Percentiles rank a stretch among this genome's conserved stretches.
phyloP scores from a whole-genome alignment of 2,329 filamentous ascomycete genomes.

The Rhynchosporium agropyri region DNA sequence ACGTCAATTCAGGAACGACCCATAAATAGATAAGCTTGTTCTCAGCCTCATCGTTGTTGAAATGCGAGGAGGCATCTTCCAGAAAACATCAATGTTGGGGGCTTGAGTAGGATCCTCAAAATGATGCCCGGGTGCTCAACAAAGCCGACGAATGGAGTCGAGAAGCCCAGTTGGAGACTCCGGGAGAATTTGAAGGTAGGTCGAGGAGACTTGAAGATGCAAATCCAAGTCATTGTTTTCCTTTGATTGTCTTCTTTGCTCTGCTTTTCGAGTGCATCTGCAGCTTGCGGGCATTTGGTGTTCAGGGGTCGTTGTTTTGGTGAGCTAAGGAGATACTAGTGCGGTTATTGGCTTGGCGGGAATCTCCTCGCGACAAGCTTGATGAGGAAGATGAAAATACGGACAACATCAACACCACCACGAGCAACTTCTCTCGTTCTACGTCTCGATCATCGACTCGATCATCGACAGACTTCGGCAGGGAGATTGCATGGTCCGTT shows the following conservation, averaged over 20 bases:
- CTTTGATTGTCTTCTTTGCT: background rate
- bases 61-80: conserved; percentile 13
- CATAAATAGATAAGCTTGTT: conserved; percentile 27
- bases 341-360: conserved; percentile 3
- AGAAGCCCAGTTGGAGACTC: too few species aligned
- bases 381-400: too few species aligned
- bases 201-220: conserved; percentile 4
- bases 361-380: background rate
- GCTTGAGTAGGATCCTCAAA: background rate
- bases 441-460: conserved; percentile 7
- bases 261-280: conserved; percentile 2
- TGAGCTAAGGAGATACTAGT: background rate
- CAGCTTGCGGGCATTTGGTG: conserved; percentile 2
- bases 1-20: conserved; percentile 21
- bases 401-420: background rate
- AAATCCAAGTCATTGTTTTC: background rate
- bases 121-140: background rate
- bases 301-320: background rate
- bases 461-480: conserved; percentile 4
- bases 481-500: background rate
- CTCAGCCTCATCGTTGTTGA: conserved; percentile 29
- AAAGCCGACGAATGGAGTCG: conserved; percentile 12
- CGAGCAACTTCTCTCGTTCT: background rate
- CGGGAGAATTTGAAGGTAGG: background rate
- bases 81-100: conserved; percentile 14